Percentiles rank a stretch among this genome's conserved stretches.
phyloP scores from a whole-genome alignment of 2,329 filamentous ascomycete genomes.

The Xylaria sp. region DNA sequence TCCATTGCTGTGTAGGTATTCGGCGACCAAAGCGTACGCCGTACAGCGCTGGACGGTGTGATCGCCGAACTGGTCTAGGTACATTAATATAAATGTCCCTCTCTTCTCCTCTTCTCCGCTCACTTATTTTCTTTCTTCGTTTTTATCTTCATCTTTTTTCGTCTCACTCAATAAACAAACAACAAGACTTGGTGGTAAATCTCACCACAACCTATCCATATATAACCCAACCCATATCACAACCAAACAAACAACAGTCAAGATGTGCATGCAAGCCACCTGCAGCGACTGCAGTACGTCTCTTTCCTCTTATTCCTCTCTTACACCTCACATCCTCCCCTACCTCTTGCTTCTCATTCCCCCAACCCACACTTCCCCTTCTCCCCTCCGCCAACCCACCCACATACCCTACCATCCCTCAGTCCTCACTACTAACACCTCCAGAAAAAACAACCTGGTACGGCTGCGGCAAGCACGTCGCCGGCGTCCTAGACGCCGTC shows the following conservation, averaged over 20 bases:
- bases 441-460: slow-evolving; percentile 58
- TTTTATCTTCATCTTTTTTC: background rate
- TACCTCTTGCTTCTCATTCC: background rate
- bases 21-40: too few species aligned
- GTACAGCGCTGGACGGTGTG: too few species aligned
- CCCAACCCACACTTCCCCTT: background rate
- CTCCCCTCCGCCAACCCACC: background rate
- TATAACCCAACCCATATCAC: background rate
- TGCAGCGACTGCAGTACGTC: slow-evolving; percentile 59
- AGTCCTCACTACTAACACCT: slow-evolving; percentile 3
- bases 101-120: background rate
- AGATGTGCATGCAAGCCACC: slow-evolving; percentile 61
- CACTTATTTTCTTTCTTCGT: background rate
- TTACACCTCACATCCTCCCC: background rate
- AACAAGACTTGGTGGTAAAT: too few species aligned
- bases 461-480: slow-evolving; percentile 59
- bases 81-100: background rate
- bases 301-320: background rate
- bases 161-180: too few species aligned
- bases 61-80: background rate
- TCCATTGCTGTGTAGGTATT: too few species aligned
- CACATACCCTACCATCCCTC: background rate
- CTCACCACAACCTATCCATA: background rate
- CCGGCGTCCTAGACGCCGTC: slow-evolving; percentile 56
- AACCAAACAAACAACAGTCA: slow-evolving; percentile 10